These are phyloP conservation scores for Rhynchosporium graminicola DNA, from an alignment of 2,329 filamentous ascomycete genomes.

Conservation along the genomic window DNA sequence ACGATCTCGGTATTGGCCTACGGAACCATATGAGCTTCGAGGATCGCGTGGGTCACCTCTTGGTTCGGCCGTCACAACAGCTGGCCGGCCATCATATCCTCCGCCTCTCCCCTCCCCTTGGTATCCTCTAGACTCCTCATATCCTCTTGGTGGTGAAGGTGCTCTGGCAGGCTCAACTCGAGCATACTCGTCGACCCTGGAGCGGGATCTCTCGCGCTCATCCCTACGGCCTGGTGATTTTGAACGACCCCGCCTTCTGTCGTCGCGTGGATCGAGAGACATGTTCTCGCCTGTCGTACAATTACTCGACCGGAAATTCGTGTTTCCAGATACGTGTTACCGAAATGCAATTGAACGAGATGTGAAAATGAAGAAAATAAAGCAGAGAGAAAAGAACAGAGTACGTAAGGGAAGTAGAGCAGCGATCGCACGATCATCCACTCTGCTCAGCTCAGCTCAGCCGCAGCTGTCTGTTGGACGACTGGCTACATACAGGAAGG, in stretches of 20 bases:
- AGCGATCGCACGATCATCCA: constrained; percentile 6
- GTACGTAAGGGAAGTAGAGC: not conserved
- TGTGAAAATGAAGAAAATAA: not conserved
- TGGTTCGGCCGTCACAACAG: constrained; percentile 24
- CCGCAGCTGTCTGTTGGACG: not conserved
- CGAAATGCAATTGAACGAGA: constrained; percentile 7
- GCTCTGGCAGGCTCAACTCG: constrained; percentile 21
- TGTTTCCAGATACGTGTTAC: not conserved
- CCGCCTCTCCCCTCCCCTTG: not conserved
- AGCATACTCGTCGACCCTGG: constrained; percentile 26
- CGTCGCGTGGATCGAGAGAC: constrained; percentile 40
- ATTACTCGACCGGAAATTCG: not conserved
- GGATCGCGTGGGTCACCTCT: constrained; percentile 21
- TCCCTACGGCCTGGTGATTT: constrained; percentile 36
- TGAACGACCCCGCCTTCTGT: constrained; percentile 34
- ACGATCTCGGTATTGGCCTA: constrained; percentile 19
- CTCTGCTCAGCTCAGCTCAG: not conserved
- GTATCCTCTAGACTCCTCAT: constrained; percentile 23
- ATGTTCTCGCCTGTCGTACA: constrained; percentile 20
- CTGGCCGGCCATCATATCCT: constrained; percentile 18
- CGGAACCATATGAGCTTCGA: constrained; percentile 17
- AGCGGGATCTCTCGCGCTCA: constrained; percentile 32
- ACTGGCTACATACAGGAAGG: too few species aligned
- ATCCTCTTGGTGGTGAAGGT: constrained; percentile 19
- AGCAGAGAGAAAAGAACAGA: not conserved